Evolutionary conservation across 2,329 filamentous ascomycete species (phyloP).

Genomic region (Arthrobotrys conoides): DNA sequence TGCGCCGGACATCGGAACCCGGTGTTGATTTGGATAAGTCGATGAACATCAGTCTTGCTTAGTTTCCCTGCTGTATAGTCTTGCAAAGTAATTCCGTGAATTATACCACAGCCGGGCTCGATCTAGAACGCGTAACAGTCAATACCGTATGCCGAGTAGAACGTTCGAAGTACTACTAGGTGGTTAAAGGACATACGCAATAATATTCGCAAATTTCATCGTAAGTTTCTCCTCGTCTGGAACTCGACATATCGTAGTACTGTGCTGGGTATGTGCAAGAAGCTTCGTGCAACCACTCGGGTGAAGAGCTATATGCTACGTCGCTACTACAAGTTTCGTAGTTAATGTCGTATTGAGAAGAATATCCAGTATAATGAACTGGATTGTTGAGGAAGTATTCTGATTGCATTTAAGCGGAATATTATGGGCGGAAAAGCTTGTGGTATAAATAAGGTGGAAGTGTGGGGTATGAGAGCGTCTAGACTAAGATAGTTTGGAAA

Average conservation of each 20-base stretch:
- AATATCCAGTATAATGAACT: slow-evolving; percentile 45
- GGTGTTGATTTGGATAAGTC: slow-evolving; percentile 53
- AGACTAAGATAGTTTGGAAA: slow-evolving; percentile 20
- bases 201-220: slow-evolving; percentile 44
- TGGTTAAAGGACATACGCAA: slow-evolving; percentile 35
- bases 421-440: slow-evolving; percentile 35
- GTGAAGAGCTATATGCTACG: slow-evolving; percentile 23
- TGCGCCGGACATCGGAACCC: slow-evolving; percentile 49
- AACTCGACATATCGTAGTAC: slow-evolving; percentile 42
- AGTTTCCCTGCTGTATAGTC: slow-evolving; percentile 48
- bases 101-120: slow-evolving; percentile 30
- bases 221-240: slow-evolving; percentile 31
- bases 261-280: slow-evolving; percentile 28
- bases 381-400: slow-evolving; percentile 32
- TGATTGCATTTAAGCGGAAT: slow-evolving; percentile 52
- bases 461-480: slow-evolving; percentile 52
- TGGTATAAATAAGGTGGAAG: slow-evolving; percentile 51
- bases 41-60: slow-evolving; percentile 32
- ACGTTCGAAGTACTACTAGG: no score
- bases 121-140: slow-evolving; percentile 31
- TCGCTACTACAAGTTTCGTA: slow-evolving; percentile 26
- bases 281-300: slow-evolving; percentile 10
- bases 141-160: neutral
- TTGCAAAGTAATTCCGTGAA: slow-evolving; percentile 46
- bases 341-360: slow-evolving; percentile 37